phyloP scores from a whole-genome alignment of 129 eudicot species.

The Flaveria brownii region DNA sequence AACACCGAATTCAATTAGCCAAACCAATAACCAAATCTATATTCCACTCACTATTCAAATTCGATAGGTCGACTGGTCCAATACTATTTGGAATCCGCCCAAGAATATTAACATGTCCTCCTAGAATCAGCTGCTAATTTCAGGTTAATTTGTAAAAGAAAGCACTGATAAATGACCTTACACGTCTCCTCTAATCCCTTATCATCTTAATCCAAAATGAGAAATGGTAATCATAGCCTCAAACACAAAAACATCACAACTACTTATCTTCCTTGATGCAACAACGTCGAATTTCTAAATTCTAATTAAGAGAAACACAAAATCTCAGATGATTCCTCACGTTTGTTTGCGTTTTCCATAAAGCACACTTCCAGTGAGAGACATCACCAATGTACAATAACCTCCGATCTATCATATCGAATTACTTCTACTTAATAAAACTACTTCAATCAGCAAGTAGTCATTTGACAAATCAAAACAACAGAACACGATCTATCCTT shows the following conservation, averaged over 20 bases:
- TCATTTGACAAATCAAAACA: neutral
- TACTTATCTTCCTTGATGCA: neutral
- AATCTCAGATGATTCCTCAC: constrained; percentile 5
- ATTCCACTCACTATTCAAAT: neutral
- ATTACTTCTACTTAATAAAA: constrained; percentile 1
- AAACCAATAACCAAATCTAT: constrained; percentile 1
- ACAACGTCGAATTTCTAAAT: neutral
- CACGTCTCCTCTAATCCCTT: neutral
- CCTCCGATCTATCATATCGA: neutral
- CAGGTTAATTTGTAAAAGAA: neutral
- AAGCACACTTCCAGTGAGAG: no score
- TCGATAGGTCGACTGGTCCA: neutral
- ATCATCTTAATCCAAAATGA: neutral
- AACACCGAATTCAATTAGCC: neutral
- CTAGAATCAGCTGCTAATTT: neutral
- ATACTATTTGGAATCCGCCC: neutral
- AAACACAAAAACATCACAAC: neutral
- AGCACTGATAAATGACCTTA: neutral
- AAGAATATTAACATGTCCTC: neutral
- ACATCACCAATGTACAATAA: constrained; percentile 11
- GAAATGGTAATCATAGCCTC: neutral
- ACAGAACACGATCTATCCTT: neutral
- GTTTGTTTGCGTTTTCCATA: no score
- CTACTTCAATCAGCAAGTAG: neutral
- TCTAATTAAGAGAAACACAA: neutral